phyloP scores from a whole-genome alignment of 2,329 filamentous ascomycete species.

The Chrysosporium queenslandicum region DNA sequence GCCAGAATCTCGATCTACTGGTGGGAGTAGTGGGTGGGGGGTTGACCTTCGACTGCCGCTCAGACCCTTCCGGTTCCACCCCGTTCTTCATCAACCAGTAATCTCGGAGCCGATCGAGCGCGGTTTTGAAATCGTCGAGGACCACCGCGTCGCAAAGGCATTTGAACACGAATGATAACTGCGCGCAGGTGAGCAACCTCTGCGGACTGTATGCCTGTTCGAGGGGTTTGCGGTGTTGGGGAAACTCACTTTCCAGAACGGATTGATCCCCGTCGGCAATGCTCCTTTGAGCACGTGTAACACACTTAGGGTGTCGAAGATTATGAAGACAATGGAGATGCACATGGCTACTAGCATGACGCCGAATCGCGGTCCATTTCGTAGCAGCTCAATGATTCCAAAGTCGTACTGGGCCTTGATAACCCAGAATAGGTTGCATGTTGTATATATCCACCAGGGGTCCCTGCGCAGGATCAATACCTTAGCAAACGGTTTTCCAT shows the following conservation, averaged over 20 bases:
- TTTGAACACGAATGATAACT: constrained; percentile 54
- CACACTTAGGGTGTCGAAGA: constrained; percentile 53
- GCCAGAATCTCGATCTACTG: constrained; percentile 5
- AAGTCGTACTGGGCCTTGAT: constrained; percentile 55
- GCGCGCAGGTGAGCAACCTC: no score
- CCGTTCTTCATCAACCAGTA: constrained; percentile 28
- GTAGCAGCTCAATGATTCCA: constrained; percentile 47
- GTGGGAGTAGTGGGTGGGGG: background rate
- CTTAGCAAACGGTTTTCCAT: constrained; percentile 10
- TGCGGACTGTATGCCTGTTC: no score
- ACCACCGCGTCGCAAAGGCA: constrained; percentile 58
- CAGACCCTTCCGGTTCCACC: constrained; percentile 14
- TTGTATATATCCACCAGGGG: constrained; percentile 60
- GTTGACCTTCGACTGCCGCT: background rate
- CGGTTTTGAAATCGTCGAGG: constrained; percentile 59
- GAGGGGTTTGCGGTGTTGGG: background rate
- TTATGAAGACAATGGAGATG: constrained; percentile 50
- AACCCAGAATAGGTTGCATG: constrained; percentile 50
- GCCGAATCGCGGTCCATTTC: constrained; percentile 54
- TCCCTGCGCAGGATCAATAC: constrained; percentile 35
- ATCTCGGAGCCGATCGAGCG: constrained; percentile 33
- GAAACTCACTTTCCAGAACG: constrained; percentile 48
- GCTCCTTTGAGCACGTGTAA: constrained; percentile 38
- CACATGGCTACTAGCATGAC: constrained; percentile 53
- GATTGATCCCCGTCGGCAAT: constrained; percentile 50